A percentile compares a stretch with the other conserved stretches of the same genome.
These are phyloP conservation scores for Cantharellus cinnabarinus DNA, from an alignment of 768 basidiomycete species.

Conservation along the genomic window DNA sequence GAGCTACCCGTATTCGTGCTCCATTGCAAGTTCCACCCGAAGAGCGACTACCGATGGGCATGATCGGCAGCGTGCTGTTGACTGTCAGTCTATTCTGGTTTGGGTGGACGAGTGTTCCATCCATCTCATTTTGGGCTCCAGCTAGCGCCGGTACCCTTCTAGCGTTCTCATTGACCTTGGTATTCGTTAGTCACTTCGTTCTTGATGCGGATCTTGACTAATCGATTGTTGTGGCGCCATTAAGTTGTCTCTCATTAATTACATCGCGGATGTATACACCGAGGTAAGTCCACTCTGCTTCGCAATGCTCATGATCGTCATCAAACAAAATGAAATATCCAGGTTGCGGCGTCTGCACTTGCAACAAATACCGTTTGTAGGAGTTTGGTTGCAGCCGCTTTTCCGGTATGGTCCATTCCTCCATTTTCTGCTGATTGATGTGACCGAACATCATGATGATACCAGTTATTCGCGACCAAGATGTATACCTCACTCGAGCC, in stretches of 20 bases:
- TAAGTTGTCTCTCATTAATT: not conserved
- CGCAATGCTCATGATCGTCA: constrained; percentile 19
- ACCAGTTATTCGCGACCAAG: constrained; percentile 16
- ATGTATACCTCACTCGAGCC: constrained; percentile 20
- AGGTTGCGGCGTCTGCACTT: constrained; percentile 21
- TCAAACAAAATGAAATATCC: constrained; percentile 13
- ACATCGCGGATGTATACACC: not conserved
- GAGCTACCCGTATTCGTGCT: constrained; percentile 10
- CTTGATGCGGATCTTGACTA: not conserved
- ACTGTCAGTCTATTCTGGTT: constrained; percentile 22
- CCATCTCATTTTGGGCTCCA: constrained; percentile 8
- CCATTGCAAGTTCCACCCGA: constrained; percentile 15
- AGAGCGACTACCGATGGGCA: constrained; percentile 17
- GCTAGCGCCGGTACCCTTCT: constrained; percentile 7
- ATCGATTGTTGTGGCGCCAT: not conserved
- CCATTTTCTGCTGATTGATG: constrained; percentile 1
- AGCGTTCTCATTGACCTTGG: constrained; percentile 4
- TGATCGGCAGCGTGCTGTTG: constrained; percentile 16
- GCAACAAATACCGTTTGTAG: constrained; percentile 16
- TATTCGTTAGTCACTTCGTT: constrained; percentile 4
- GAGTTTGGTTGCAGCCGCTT: constrained; percentile 8
- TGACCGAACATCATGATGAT: not conserved
- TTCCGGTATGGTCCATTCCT: constrained; percentile 8
- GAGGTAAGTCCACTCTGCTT: constrained; percentile 3
- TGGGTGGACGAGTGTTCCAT: constrained; percentile 21